Evolutionary conservation across 495 filamentous ascomycete species (phyloP).

Genomic region (Penicillium cosmopolitanum): DNA sequence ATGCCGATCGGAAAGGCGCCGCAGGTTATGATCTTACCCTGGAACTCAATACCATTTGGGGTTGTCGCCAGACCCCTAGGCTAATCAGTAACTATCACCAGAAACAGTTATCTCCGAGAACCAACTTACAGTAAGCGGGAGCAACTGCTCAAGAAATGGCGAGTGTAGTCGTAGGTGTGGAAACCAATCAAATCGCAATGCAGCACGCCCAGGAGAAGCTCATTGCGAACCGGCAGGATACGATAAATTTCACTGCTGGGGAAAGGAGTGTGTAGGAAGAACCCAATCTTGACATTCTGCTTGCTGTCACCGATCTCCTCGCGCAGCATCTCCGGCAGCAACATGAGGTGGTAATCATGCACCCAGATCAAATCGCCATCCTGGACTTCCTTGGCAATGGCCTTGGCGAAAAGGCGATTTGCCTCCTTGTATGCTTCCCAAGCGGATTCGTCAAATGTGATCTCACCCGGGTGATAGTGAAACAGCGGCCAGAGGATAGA

Average conservation of each 20-base stretch:
- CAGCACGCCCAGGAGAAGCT: constrained; percentile 81
- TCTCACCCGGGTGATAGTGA: constrained; percentile 97
- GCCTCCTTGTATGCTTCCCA: constrained; percentile 93
- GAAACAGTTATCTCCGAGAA: neutral
- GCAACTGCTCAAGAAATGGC: constrained; percentile 93
- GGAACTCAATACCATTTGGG: constrained; percentile 85
- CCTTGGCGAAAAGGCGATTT: constrained; percentile 84
- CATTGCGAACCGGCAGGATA: constrained; percentile 89
- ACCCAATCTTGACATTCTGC: constrained; percentile 92
- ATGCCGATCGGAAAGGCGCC: constrained; percentile 97
- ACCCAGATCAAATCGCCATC: constrained; percentile 96
- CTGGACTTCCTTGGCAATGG: constrained; percentile 76
- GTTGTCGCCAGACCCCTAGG: constrained; percentile 73
- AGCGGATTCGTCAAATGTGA: constrained; percentile 91
- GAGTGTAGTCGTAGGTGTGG: constrained; percentile 94
- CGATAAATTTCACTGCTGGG: constrained; percentile 97
- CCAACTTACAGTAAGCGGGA: constrained; percentile 78
- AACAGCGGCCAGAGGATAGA: constrained; percentile 97
- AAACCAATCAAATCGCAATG: constrained; percentile 94
- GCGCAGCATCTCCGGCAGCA: constrained; percentile 90
- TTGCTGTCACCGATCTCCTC: constrained; percentile 75
- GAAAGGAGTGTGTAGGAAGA: constrained; percentile 97
- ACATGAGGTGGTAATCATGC: constrained; percentile 97
- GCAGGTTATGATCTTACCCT: constrained; percentile 80
- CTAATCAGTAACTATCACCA: constrained; percentile 15